These are phyloP conservation scores for Poa annua DNA, from an alignment of 176 grass and related monocot genomes.

Conservation along the genomic window DNA sequence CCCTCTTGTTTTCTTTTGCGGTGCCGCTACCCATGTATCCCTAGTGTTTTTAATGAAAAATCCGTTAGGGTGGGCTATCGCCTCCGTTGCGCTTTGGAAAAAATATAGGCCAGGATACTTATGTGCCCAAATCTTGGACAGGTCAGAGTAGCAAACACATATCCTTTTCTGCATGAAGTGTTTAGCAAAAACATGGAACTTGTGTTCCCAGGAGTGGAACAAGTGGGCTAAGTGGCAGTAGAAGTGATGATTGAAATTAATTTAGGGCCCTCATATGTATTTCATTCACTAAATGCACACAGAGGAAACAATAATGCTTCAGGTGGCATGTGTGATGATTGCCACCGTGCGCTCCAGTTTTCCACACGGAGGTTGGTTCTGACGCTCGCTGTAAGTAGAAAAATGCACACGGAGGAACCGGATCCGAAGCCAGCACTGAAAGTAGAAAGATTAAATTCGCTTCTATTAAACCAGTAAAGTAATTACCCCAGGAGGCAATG, in stretches of 20 bases:
- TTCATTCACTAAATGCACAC: neutral
- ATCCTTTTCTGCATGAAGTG: neutral
- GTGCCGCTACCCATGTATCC: too few species aligned
- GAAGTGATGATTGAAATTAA: neutral
- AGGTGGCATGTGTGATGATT: neutral
- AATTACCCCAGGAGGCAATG: neutral
- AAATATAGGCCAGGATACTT: neutral
- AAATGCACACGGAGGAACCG: neutral
- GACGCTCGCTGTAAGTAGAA: neutral
- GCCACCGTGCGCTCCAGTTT: neutral
- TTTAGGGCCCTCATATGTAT: neutral
- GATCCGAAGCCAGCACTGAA: neutral
- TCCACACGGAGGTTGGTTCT: neutral
- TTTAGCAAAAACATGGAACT: neutral
- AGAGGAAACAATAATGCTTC: neutral
- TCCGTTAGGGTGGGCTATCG: too few species aligned
- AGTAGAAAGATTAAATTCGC: too few species aligned
- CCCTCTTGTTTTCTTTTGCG: too few species aligned
- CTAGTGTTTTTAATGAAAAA: too few species aligned
- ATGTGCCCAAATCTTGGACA: neutral
- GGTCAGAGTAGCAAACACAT: neutral
- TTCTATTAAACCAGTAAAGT: too few species aligned
- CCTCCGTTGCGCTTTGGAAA: too few species aligned
- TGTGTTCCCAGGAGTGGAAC: neutral
- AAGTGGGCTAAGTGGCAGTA: too few species aligned